phyloP scores from a whole-genome alignment of 2,329 filamentous ascomycete species.

The Ophiosphaerella herpotricha region DNA sequence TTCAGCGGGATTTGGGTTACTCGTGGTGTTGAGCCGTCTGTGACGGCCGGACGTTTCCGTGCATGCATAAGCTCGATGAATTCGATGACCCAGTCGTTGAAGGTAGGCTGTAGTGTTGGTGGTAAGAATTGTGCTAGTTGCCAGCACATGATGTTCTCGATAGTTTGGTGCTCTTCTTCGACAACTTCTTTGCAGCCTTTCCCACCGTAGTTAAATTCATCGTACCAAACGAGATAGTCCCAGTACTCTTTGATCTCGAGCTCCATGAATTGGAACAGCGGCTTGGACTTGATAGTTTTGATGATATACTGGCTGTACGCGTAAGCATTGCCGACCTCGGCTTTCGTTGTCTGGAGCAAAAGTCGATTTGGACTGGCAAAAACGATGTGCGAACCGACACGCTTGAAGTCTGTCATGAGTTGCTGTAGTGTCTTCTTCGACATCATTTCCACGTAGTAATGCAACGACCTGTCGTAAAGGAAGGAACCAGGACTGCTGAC shows the following conservation, averaged over 20 bases:
- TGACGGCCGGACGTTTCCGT: conserved; percentile 67
- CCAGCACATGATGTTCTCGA: conserved; percentile 98
- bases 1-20: conserved; percentile 65
- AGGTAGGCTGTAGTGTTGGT: conserved; percentile 75
- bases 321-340: conserved; percentile 93
- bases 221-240: conserved; percentile 99
- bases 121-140: conserved; percentile 92
- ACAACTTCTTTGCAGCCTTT: conserved; percentile 85
- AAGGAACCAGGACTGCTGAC: conserved; percentile 92
- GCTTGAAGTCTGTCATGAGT: conserved; percentile 93
- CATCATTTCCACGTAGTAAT: conserved; percentile 99
- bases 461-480: conserved; percentile 90
- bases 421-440: conserved; percentile 96
- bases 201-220: conserved; percentile 98
- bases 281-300: conserved; percentile 94
- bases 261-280: conserved; percentile 95
- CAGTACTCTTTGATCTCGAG: conserved; percentile 98
- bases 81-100: conserved; percentile 91
- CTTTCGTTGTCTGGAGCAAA: conserved; percentile 92
- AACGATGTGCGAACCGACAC: conserved; percentile 93
- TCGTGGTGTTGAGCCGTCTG: conserved; percentile 57
- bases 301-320: conserved; percentile 97
- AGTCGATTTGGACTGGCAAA: conserved; percentile 90
- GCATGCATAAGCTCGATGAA: conserved; percentile 94
- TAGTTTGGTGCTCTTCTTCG: conserved; percentile 73